Base-by-base conservation (phyloP, 768 basidiomycete species). In the Tricholoma flavovirens region DNA sequence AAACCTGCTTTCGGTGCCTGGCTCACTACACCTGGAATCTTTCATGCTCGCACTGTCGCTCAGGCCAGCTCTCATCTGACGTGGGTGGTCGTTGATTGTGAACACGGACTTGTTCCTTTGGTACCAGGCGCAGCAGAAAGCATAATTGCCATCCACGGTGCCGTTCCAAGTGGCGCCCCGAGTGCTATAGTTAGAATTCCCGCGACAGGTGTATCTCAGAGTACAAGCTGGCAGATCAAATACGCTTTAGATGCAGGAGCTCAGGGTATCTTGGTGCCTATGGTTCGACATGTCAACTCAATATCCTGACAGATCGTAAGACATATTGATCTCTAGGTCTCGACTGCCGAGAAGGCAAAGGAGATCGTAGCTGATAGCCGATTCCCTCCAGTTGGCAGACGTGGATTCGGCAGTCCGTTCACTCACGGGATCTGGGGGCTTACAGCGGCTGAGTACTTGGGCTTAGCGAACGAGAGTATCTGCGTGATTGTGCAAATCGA, bases 171-270 rank as follows among this genome's bases (percentile, higher is more conserved):
- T 29, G 77, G 77, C 1, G 77, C 75, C 1, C 81, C 82, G 0
- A 86, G 80, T 60, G 71, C 79, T 9, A 60, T 88, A 36, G 80
- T 88, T 5, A 69, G 86, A 24, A 80, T 87, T 49, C 82, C 86
- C 6, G 84, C 84, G 7, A 87, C 86, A 2, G 86, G 84, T 0
- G 64, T 75, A 33, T 79, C 76, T 24, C 70, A 71, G 0, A 78
- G 80, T 59, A 82, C 83, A 2, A 75, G 76, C 54, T 87, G 85
- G 84, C 85, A 87, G 66, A 86, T 88, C 69, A 88, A 88, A 69
- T 75, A 83, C 57, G 85, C 81, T 0, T 75, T 88, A 29, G 86
- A 88, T 62, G 81, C 82, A 0, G 87, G 86, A 4, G 86, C 86
- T 15, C 73, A 75, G 24, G 85, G 87, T 0, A 70, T 87, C 4